Percentiles rank a stretch among this genome's conserved stretches.
Conservation (phyloP, 1,139 yeast species). For the Yamadazyma dushanensis region DNA sequence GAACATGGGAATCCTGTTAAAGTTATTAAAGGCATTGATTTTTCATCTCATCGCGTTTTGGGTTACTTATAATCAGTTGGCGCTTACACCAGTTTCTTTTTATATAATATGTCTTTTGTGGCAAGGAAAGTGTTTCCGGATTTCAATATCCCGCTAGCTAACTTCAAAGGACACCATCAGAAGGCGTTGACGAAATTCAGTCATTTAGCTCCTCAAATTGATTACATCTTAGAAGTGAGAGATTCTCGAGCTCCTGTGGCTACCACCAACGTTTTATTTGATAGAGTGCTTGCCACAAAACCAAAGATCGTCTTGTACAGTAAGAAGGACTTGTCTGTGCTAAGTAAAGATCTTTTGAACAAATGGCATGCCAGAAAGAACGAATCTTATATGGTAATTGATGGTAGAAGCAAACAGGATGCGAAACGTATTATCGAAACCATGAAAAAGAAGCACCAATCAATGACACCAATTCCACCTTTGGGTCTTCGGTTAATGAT, state of each 20-base stretch:
- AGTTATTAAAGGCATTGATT: conserved; percentile 75
- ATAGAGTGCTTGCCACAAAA: conserved; percentile 59
- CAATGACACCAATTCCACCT: conserved; percentile 70
- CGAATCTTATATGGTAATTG: conserved; percentile 60
- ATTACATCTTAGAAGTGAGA: conserved; percentile 77
- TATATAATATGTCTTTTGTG: conserved; percentile 32
- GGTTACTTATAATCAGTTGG: background rate
- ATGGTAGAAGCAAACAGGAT: conserved; percentile 56
- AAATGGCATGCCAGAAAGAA: conserved; percentile 54
- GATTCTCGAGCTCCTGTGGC: conserved; percentile 89
- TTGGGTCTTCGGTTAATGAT: conserved; percentile 75
- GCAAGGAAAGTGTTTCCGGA: conserved; percentile 60
- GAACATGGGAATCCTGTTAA: conserved; percentile 84
- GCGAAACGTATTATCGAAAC: conserved; percentile 50
- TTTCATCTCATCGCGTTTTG: conserved; percentile 4
- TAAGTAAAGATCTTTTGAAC: conserved; percentile 33
- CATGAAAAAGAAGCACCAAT: conserved; percentile 43
- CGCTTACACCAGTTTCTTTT: background rate
- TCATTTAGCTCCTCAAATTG: conserved; percentile 75
- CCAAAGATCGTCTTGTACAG: conserved; percentile 66
- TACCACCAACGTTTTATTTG: conserved; percentile 79
- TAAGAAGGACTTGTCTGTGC: conserved; percentile 55
- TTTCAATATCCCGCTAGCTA: conserved; percentile 68
- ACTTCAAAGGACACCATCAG: conserved; percentile 90
- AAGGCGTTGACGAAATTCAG: conserved; percentile 73